Conservation (phyloP, 2,329 filamentous ascomycete species). For the Colletotrichum neosansevieriae region DNA sequence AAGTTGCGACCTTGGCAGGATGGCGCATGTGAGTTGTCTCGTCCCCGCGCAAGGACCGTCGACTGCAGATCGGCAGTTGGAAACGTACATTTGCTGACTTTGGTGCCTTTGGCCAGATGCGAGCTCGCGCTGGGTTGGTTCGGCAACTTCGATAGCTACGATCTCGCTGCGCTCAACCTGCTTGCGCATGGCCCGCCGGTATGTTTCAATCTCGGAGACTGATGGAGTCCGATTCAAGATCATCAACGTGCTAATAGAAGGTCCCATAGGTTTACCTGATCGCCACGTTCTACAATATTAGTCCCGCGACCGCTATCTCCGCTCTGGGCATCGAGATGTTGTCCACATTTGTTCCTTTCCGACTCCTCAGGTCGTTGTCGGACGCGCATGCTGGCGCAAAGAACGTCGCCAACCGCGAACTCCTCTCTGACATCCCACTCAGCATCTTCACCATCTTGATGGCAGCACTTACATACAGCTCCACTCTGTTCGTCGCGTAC, state of each 20-base stretch:
- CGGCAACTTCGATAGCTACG: slow-evolving; percentile 78
- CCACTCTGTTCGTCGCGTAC: slow-evolving; percentile 78
- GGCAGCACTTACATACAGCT: slow-evolving; percentile 78
- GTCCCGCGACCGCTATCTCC: slow-evolving; percentile 68
- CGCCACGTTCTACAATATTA: slow-evolving; percentile 80
- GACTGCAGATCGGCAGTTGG: no score
- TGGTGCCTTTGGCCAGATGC: slow-evolving; percentile 75
- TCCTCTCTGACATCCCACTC: slow-evolving; percentile 73
- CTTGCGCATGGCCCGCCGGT: slow-evolving; percentile 81
- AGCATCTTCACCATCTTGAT: slow-evolving; percentile 75
- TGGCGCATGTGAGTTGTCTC: slow-evolving; percentile 67
- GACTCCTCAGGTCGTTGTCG: slow-evolving; percentile 77
- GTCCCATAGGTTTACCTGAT: slow-evolving; percentile 75
- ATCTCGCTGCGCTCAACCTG: slow-evolving; percentile 73
- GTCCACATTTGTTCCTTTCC: slow-evolving; percentile 79
- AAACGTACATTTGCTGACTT: slow-evolving; percentile 23
- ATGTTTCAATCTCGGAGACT: slow-evolving; percentile 46
- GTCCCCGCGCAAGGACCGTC: not conserved
- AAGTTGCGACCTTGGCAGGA: slow-evolving; percentile 66
- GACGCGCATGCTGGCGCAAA: slow-evolving; percentile 69
- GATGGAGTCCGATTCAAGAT: not conserved
- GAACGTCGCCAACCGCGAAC: slow-evolving; percentile 69
- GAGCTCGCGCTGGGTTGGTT: slow-evolving; percentile 82
- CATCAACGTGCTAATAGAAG: slow-evolving; percentile 3
- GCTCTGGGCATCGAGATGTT: slow-evolving; percentile 76